phyloP scores from a whole-genome alignment of 352 stramenopile species.

The Pythium scleroteichum region DNA sequence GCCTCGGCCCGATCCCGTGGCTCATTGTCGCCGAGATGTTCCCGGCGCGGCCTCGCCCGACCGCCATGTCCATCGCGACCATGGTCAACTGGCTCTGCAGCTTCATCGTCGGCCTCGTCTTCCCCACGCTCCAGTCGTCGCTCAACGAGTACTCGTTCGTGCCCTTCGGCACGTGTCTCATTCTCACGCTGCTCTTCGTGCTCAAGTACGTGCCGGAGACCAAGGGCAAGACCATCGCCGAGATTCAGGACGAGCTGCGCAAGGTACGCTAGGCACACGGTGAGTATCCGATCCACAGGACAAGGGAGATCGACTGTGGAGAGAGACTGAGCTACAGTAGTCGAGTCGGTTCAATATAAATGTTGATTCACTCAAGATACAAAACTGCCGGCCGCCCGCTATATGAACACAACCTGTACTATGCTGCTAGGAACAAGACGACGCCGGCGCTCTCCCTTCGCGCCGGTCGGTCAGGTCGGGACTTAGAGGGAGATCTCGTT shows the following conservation, averaged over 20 bases:
- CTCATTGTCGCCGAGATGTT: slow-evolving; percentile 94
- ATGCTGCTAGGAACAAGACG: neutral
- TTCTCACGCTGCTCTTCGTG: slow-evolving; percentile 57
- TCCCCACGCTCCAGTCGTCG: slow-evolving; percentile 80
- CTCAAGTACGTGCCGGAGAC: slow-evolving; percentile 81
- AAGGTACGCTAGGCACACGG: slow-evolving; percentile 25
- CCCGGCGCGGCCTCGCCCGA: slow-evolving; percentile 82
- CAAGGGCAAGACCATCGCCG: slow-evolving; percentile 53
- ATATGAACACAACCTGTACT: no score
- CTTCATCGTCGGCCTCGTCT: slow-evolving; percentile 91
- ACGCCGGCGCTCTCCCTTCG: neutral
- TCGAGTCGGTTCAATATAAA: neutral
- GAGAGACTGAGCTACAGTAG: no score
- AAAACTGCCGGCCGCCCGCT: neutral
- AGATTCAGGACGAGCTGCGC: slow-evolving; percentile 43
- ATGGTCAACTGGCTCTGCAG: slow-evolving; percentile 94
- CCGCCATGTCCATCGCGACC: slow-evolving; percentile 75
- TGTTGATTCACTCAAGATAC: slow-evolving; percentile 1
- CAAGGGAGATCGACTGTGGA: no score
- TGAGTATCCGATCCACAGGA: neutral
- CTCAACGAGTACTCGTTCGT: slow-evolving; percentile 80
- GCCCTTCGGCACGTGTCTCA: slow-evolving; percentile 78
- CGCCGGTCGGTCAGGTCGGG: neutral
- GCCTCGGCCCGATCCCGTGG: slow-evolving; percentile 88
- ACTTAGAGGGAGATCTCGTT: slow-evolving; percentile 28